Conservation (phyloP, 1,139 yeast species). For the Zhuliangozyma parablackwelliae region DNA sequence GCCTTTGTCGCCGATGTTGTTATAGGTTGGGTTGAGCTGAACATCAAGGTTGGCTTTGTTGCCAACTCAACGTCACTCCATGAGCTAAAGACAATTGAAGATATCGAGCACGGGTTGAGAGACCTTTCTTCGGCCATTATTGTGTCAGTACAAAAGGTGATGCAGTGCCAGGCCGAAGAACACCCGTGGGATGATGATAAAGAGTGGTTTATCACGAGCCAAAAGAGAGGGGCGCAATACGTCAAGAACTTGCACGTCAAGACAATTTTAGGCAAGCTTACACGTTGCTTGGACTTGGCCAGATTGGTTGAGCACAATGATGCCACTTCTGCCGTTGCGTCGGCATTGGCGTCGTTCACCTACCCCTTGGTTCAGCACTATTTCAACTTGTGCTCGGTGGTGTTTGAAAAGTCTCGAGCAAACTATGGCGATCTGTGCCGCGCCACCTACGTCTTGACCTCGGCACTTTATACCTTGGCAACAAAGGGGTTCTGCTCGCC, state of each 20-base stretch:
- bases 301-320: conserved; percentile 29
- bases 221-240: conserved; percentile 37
- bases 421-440: conserved; percentile 53
- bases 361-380: conserved; percentile 58
- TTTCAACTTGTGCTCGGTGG: conserved; percentile 33
- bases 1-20: conserved; percentile 48
- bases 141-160: conserved; percentile 59
- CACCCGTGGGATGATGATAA: conserved; percentile 51
- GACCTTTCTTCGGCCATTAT: conserved; percentile 58
- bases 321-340: conserved; percentile 29
- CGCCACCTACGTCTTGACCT: conserved; percentile 58
- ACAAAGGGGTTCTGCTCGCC: conserved; percentile 95
- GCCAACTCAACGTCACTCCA: conserved; percentile 22
- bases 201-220: conserved; percentile 54
- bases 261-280: conserved; percentile 22
- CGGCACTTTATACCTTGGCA: conserved; percentile 56
- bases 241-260: conserved; percentile 25
- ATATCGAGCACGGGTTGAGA: conserved; percentile 46
- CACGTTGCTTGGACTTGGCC: conserved; percentile 14
- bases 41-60: conserved; percentile 15
- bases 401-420: conserved; percentile 38
- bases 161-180: conserved; percentile 28
- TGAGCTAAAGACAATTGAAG: conserved; percentile 22
- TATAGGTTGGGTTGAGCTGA: conserved; percentile 30
- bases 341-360: conserved; percentile 49